A percentile compares a stretch with the other conserved stretches of the same genome.
These are phyloP conservation scores for Coffea eugenioides DNA, from an alignment of 257 asterid species.

Conservation along the genomic window DNA sequence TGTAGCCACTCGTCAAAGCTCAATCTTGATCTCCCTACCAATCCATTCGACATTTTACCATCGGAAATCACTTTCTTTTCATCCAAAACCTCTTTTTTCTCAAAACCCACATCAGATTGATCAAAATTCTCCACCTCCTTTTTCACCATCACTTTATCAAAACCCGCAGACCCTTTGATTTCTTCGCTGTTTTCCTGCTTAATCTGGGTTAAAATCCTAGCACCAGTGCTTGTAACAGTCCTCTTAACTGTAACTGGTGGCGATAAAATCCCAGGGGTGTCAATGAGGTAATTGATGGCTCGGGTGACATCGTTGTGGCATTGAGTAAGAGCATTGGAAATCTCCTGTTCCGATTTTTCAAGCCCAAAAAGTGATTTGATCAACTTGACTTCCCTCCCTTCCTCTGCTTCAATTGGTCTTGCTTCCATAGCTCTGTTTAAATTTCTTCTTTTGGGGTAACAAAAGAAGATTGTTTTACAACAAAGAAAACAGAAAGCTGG, in stretches of 20 bases:
- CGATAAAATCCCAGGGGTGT: constrained; percentile 7
- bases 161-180: background rate
- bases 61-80: constrained; percentile 5
- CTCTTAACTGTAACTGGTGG: constrained; percentile 26
- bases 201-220: constrained; percentile 42
- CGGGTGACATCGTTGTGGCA: constrained; percentile 24
- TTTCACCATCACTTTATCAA: constrained; percentile 1
- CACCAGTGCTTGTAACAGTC: constrained; percentile 56
- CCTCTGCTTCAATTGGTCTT: constrained; percentile 18
- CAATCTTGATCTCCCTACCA: constrained; percentile 5
- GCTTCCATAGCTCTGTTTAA: constrained; percentile 22
- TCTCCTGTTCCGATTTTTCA: constrained; percentile 26
- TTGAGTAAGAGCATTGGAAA: constrained; percentile 27
- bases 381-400: constrained; percentile 30
- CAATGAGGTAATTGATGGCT: constrained; percentile 30
- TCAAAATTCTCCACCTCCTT: constrained; percentile 26
- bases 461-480: background rate
- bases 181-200: constrained; percentile 14
- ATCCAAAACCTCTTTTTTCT: constrained; percentile 7
- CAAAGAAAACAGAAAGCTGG: background rate
- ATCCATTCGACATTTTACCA: constrained; percentile 3
- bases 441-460: too few relatives aligned
- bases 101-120: constrained; percentile 27
- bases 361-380: constrained; percentile 29
- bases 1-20: constrained; percentile 31